phyloP scores from a whole-genome alignment of 148 eudicot genomes.

The Selenicereus undatus region DNA sequence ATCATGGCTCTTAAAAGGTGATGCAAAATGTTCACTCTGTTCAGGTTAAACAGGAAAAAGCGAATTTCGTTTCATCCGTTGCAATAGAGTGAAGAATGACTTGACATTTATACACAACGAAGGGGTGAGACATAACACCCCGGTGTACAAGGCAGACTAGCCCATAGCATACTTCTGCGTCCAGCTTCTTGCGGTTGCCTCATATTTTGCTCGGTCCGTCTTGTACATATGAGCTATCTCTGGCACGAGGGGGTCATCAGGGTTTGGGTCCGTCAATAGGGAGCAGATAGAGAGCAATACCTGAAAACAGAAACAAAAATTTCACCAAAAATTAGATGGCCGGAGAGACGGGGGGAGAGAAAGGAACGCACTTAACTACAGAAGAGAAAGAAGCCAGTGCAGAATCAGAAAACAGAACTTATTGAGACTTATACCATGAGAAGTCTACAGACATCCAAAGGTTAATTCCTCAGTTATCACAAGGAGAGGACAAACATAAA shows the following conservation, averaged over 20 bases:
- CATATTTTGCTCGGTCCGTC: constrained; percentile 55
- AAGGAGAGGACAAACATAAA: neutral
- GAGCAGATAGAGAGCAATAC: constrained; percentile 69
- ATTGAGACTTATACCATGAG: no score
- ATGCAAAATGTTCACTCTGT: constrained; percentile 17
- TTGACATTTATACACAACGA: constrained; percentile 25
- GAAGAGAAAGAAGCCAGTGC: no score
- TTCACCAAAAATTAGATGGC: neutral
- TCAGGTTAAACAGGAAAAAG: constrained; percentile 1
- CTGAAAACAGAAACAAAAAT: constrained; percentile 27
- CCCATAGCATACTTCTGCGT: constrained; percentile 81
- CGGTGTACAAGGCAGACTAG: constrained; percentile 16
- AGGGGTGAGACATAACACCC: neutral
- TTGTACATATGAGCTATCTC: constrained; percentile 80
- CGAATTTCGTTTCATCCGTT: constrained; percentile 18
- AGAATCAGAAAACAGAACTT: no score
- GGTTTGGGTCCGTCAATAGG: constrained; percentile 64
- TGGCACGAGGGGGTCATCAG: constrained; percentile 63
- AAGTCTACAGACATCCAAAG: no score
- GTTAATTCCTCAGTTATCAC: neutral
- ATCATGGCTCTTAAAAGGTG: constrained; percentile 33
- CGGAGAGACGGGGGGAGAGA: neutral
- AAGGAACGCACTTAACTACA: neutral
- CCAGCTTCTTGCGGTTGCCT: constrained; percentile 72
- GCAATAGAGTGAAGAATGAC: constrained; percentile 27